These are phyloP conservation scores for Cantharellus cinnabarinus DNA, from an alignment of 768 basidiomycete genomes.

Conservation along the genomic window DNA sequence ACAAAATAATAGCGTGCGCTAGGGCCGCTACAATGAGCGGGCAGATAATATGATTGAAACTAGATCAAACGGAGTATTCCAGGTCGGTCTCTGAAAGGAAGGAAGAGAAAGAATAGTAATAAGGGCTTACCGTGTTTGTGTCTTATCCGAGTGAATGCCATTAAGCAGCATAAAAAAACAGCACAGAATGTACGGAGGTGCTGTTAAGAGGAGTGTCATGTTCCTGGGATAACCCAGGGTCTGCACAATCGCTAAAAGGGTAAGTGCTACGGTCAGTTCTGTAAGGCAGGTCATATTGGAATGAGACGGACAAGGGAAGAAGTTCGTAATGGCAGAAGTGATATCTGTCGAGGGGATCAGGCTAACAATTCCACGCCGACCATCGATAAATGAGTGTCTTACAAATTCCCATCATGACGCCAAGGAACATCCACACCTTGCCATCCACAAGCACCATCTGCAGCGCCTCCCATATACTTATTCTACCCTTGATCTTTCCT, in stretches of 20 bases:
- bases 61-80: background rate
- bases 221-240: background rate
- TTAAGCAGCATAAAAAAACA: background rate
- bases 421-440: too few species aligned
- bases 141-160: background rate
- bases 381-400: too few species aligned
- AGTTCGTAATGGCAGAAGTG: background rate
- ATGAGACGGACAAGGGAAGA: background rate
- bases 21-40: background rate
- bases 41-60: background rate
- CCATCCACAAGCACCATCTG: too few species aligned
- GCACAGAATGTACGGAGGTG: background rate
- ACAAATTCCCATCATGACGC: too few species aligned
- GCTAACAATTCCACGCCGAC: background rate
- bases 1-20: background rate
- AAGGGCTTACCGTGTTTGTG: background rate
- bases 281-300: too few species aligned
- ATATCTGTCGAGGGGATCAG: background rate
- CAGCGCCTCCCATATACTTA: too few species aligned
- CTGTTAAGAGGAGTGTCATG: background rate
- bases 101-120: background rate
- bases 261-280: background rate
- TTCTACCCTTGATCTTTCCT: too few species aligned
- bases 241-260: background rate
- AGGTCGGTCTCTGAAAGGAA: background rate